These are phyloP conservation scores for Pseudogymnoascus sp. DNA, from an alignment of 2,329 filamentous ascomycete genomes.

Conservation along the genomic window DNA sequence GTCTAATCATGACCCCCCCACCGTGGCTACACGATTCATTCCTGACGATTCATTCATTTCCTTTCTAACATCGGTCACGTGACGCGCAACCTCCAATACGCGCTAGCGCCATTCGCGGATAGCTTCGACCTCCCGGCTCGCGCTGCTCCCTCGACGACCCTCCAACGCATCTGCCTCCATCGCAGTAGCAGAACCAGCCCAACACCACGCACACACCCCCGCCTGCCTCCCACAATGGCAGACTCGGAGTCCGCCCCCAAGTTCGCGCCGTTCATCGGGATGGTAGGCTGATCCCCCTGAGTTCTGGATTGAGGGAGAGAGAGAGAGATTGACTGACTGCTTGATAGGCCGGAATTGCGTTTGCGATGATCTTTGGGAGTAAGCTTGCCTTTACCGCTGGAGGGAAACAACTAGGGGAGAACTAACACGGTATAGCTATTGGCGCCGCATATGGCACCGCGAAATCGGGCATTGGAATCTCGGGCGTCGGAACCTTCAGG, in stretches of 20 bases:
- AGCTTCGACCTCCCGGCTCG: not conserved
- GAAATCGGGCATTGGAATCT: conserved; percentile 81
- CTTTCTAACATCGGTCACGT: not conserved
- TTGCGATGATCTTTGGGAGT: conserved; percentile 81
- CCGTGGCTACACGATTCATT: not conserved
- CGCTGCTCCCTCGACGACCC: not conserved
- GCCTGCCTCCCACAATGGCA: conserved; percentile 36
- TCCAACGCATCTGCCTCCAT: not conserved
- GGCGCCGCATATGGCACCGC: conserved; percentile 83
- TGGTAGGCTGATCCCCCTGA: conserved; percentile 48
- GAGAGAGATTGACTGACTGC: conserved; percentile 18
- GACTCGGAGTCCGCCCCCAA: conserved; percentile 59
- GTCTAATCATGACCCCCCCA: not conserved
- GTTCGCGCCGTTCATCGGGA: conserved; percentile 82
- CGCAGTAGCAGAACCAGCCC: not conserved
- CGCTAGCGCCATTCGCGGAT: not conserved
- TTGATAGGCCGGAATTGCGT: conserved; percentile 63
- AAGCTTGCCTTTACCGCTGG: conserved; percentile 29
- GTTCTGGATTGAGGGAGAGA: not conserved
- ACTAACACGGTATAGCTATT: conserved; percentile 26
- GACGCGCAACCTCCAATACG: not conserved
- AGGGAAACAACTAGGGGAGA: conserved; percentile 18
- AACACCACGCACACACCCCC: not conserved
- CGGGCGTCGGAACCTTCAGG: conserved; percentile 75
- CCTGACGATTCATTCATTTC: not conserved